These are phyloP conservation scores for Boletus albobrunnescens DNA, from an alignment of 1,284 basidiomycete genomes.

Conservation along the genomic window DNA sequence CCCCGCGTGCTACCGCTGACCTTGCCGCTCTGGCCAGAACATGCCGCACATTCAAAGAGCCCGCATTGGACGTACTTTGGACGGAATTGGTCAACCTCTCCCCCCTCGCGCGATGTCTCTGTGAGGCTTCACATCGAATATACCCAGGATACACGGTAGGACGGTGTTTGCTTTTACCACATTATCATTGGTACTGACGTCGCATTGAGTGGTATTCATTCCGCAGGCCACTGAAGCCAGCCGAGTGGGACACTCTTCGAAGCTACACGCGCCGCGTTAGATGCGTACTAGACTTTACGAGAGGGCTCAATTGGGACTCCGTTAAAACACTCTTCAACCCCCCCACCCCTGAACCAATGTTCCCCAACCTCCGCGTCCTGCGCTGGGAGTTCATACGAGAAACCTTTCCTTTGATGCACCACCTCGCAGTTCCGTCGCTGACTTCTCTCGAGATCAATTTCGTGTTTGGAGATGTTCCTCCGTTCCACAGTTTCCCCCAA, in stretches of 20 bases:
- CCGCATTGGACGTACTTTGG: not conserved
- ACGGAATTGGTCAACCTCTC: not conserved
- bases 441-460: slow-evolving; percentile 6
- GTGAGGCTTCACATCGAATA: not conserved
- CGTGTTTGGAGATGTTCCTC: slow-evolving; percentile 1
- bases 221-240: not conserved
- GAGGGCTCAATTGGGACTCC: slow-evolving; percentile 4
- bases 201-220: not conserved
- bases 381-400: slow-evolving; percentile 8
- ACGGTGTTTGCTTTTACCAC: not conserved
- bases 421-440: slow-evolving; percentile 2
- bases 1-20: not conserved
- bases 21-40: not conserved
- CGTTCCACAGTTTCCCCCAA: slow-evolving; percentile 1
- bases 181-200: not conserved
- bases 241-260: slow-evolving; percentile 4
- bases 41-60: not conserved
- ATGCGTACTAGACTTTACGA: slow-evolving; percentile 1
- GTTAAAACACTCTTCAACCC: slow-evolving; percentile 5
- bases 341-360: slow-evolving; percentile 4
- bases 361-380: slow-evolving; percentile 2
- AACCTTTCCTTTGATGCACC: slow-evolving; percentile 7
- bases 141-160: slow-evolving; percentile 4
- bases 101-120: not conserved
- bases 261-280: slow-evolving; percentile 4